Base-by-base conservation (phyloP, 192 early-diverging fungal species). In the Obelidium mucronatum region DNA sequence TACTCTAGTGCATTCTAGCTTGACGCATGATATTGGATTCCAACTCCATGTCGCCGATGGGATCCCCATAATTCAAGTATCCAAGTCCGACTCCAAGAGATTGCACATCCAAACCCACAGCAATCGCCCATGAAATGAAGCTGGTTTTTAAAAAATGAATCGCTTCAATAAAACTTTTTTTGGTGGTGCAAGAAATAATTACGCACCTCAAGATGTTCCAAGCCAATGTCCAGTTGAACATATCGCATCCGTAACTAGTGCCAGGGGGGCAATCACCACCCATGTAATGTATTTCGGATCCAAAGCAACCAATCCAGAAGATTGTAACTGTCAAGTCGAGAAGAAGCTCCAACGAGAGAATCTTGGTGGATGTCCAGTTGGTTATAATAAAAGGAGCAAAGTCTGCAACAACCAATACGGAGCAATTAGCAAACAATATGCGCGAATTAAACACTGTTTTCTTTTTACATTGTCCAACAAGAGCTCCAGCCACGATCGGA, bases 351-450 rank as follows among this genome's bases (percentile, higher is more conserved):
- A 81, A 51, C 48, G 37, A 31, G 19, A 79, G 63, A 19, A 79
- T 79, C 39, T 67, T 74, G 62, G 62, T 39, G 2, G 79, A 81
- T 15, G 83, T 83, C 83, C 83, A 84, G 44, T 78, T 68, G 39
- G 82, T 78, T 36, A 66, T 54, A 73, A 82, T 39, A 58, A 79
- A 72, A 2, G 79, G 77, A 11, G 75, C 75, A 76, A 84, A 82
- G 72, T 84, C 74, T 76, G 3, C 8, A n/a, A n/a, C n/a, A n/a
- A n/a, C n/a, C n/a, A n/a, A n/a, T n/a, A n/a, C n/a, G n/a, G n/a
- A n/a, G n/a, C n/a, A n/a, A n/a, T n/a, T n/a, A n/a, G n/a, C n/a
- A n/a, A n/a, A 15, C 13, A 52, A 52, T n/a, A 52, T 52, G n/a
- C 15, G n/a, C 11, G 26, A 34, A 34, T 2, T 37, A n/a, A 17